A percentile compares a stretch with the other conserved stretches of the same genome.
Conservation (phyloP, 768 basidiomycete genomes). For the Solioccasus polychromus region DNA sequence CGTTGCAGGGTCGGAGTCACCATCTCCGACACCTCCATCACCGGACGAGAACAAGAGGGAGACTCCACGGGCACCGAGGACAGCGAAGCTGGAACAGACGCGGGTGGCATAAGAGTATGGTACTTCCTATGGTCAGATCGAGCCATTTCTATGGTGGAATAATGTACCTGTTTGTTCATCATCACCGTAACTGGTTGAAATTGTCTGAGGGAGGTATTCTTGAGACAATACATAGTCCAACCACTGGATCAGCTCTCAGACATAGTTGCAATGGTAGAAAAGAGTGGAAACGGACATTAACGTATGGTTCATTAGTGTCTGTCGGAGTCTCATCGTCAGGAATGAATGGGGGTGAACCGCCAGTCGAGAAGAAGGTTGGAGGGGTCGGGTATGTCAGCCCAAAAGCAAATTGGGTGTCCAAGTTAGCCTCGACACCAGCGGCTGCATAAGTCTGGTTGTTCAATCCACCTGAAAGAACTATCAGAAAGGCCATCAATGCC, state of each 20-base stretch:
- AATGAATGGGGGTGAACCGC: slow-evolving; percentile 57
- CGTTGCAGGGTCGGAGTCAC: slow-evolving; percentile 47
- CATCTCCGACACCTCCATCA: slow-evolving; percentile 68
- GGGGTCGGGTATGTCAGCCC: slow-evolving; percentile 11
- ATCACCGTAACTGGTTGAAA: slow-evolving; percentile 70
- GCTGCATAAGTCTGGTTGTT: slow-evolving; percentile 50
- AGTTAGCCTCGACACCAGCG: slow-evolving; percentile 63
- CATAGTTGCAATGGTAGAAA: background rate
- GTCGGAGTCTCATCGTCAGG: slow-evolving; percentile 41
- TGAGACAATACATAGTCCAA: slow-evolving; percentile 51
- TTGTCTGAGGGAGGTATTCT: slow-evolving; percentile 47
- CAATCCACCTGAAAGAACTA: slow-evolving; percentile 42
- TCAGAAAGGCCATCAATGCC: slow-evolving; percentile 6
- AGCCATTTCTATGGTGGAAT: background rate
- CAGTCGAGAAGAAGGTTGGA: slow-evolving; percentile 58
- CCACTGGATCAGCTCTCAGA: slow-evolving; percentile 41
- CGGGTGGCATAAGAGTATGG: slow-evolving; percentile 53
- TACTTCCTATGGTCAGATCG: slow-evolving; percentile 32
- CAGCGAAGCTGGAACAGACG: slow-evolving; percentile 56
- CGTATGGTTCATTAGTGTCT: slow-evolving; percentile 48
- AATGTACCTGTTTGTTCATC: slow-evolving; percentile 59
- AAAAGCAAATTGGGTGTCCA: slow-evolving; percentile 40
- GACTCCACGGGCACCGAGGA: slow-evolving; percentile 64
- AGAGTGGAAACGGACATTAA: slow-evolving; percentile 29
- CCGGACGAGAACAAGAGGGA: slow-evolving; percentile 63